These are phyloP conservation scores for Aureobasidium vineae DNA, from an alignment of 2,329 filamentous ascomycete species.

Conservation along the genomic window DNA sequence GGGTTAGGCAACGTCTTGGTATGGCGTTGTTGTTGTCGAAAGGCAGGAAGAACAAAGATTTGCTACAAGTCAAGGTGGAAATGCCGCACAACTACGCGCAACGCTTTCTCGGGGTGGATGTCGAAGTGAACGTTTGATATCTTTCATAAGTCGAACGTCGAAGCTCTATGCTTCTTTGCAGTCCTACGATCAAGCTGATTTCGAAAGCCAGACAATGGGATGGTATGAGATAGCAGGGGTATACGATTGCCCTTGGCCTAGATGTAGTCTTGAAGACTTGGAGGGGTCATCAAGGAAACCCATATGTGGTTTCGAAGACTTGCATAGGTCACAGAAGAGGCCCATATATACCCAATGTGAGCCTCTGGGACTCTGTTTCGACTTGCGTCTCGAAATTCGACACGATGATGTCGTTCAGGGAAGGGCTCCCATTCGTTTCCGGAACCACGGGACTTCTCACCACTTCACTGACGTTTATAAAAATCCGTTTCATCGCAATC, in stretches of 20 bases:
- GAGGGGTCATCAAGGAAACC: background rate
- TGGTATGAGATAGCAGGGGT: background rate
- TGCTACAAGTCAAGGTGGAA: background rate
- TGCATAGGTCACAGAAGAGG: background rate
- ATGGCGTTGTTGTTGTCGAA: background rate
- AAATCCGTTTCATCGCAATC: background rate
- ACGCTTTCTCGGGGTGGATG: background rate
- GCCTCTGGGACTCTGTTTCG: background rate
- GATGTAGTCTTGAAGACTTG: background rate
- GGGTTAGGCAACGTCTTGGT: background rate
- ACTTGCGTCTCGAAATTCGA: background rate
- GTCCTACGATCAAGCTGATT: background rate
- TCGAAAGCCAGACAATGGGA: background rate
- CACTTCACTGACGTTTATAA: background rate
- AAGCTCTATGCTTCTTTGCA: background rate
- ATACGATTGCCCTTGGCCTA: background rate
- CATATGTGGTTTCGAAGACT: background rate
- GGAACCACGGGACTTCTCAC: background rate
- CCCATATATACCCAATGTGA: background rate
- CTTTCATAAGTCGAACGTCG: background rate
- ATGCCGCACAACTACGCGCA: background rate
- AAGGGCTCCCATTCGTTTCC: background rate
- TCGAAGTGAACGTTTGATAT: background rate
- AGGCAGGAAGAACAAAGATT: background rate
- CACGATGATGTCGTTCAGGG: background rate